These are phyloP conservation scores for Babesia gibsoni DNA, from an alignment of 169 alveolate genomes.

Conservation along the genomic window DNA sequence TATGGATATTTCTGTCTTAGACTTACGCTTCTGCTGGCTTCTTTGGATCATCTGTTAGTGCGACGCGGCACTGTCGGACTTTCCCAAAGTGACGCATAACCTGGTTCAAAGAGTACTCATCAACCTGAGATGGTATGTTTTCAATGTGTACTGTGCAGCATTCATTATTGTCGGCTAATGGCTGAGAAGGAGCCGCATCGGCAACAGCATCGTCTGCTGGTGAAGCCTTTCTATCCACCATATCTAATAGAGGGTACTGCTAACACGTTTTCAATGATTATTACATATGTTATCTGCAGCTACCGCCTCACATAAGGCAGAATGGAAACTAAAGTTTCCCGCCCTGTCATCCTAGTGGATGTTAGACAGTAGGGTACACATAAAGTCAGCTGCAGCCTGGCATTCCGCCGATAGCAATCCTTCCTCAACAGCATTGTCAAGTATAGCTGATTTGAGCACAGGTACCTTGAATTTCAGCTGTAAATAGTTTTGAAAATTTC, in stretches of 20 bases:
- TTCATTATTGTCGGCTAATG: not conserved
- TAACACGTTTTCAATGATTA: too few relatives aligned
- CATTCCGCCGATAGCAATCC: constrained; percentile 31
- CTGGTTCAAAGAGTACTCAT: constrained; percentile 43
- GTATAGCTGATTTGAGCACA: not conserved
- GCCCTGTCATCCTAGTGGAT: not conserved
- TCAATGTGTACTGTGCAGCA: constrained; percentile 18
- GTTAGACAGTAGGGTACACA: constrained; percentile 35
- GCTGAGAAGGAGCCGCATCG: not conserved
- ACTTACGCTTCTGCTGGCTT: constrained; percentile 59
- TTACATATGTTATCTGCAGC: too few relatives aligned
- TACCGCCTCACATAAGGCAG: too few relatives aligned
- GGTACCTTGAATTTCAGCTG: constrained; percentile 18
- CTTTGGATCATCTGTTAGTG: not conserved
- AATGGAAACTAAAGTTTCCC: not conserved
- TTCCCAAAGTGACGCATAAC: constrained; percentile 60
- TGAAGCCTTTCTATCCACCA: too few relatives aligned
- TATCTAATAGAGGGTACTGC: too few relatives aligned
- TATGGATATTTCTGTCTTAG: not conserved
- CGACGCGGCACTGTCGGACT: constrained; percentile 32
- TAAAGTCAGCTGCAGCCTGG: constrained; percentile 24
- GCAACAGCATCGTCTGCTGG: too few relatives aligned
- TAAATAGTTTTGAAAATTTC: not conserved
- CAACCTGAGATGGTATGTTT: constrained; percentile 50
- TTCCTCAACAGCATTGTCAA: constrained; percentile 5